Evolutionary conservation across 2,329 filamentous ascomycete genomes (phyloP).

Genomic region (Colletotrichum karsti): DNA sequence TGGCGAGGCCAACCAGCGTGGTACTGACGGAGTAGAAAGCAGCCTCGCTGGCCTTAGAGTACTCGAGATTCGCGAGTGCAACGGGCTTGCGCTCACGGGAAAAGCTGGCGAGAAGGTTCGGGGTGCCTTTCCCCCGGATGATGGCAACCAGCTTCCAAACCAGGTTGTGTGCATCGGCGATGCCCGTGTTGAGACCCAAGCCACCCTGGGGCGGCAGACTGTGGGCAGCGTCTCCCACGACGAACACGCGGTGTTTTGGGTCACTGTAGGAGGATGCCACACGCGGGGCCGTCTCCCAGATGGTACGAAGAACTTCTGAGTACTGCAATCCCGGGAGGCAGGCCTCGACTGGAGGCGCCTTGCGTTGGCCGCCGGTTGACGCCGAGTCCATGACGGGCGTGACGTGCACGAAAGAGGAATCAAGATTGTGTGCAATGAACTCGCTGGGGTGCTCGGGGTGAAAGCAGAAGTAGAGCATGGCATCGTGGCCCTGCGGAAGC

Average conservation of each 20-base stretch:
- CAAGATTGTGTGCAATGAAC: conserved; percentile 16
- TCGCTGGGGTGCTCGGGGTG: conserved; percentile 18
- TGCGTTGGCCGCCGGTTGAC: not conserved
- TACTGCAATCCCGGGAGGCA: conserved; percentile 16
- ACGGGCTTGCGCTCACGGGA: conserved; percentile 12
- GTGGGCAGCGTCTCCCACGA: conserved; percentile 66
- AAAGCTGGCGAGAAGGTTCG: conserved; percentile 3
- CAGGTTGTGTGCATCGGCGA: conserved; percentile 63
- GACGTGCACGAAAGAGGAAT: conserved; percentile 16
- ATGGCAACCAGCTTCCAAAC: conserved; percentile 53
- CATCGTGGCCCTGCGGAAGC: conserved; percentile 12
- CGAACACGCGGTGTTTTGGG: conserved; percentile 37
- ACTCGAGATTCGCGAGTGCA: conserved; percentile 21
- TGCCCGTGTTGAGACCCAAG: conserved; percentile 66
- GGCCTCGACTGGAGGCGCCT: conserved; percentile 11
- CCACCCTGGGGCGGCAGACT: conserved; percentile 65
- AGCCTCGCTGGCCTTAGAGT: conserved; percentile 19
- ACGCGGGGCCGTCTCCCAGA: conserved; percentile 16
- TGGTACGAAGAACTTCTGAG: conserved; percentile 12
- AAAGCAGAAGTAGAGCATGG: conserved; percentile 25
- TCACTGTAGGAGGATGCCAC: conserved; percentile 13
- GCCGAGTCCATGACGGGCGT: conserved; percentile 5
- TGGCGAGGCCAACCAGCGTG: conserved; percentile 6
- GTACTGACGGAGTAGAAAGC: conserved; percentile 19
- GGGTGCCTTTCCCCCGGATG: not conserved